Conservation (phyloP, 2,329 filamentous ascomycete genomes). For the Penicillium sp. region DNA sequence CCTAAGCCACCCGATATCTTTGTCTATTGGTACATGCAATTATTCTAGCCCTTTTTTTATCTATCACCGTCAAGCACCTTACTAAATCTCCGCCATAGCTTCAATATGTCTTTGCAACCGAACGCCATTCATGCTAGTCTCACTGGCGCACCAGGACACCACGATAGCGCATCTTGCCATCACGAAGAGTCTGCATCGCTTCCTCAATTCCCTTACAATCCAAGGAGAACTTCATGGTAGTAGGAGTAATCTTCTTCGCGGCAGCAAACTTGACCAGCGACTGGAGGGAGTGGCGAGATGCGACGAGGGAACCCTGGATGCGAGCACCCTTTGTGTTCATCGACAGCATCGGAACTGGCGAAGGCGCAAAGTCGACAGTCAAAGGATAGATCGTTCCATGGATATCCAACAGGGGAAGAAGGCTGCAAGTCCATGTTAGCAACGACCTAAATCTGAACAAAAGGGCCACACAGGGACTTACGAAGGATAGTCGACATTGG, state of each 20-base stretch:
- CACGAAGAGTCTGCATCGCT: constrained; percentile 47
- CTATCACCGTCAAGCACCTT: neutral
- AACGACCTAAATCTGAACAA: neutral
- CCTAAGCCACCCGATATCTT: neutral
- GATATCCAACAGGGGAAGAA: constrained; percentile 25
- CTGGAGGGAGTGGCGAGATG: constrained; percentile 61
- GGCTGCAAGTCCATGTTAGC: constrained; percentile 12
- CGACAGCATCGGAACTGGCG: constrained; percentile 18
- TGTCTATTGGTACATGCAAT: neutral
- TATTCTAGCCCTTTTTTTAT: neutral
- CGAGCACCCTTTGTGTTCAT: constrained; percentile 56
- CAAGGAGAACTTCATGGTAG: constrained; percentile 64
- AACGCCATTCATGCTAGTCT: neutral
- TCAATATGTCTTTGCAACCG: neutral
- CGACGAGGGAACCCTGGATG: constrained; percentile 63
- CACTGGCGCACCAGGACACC: constrained; percentile 41
- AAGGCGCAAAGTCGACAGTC: constrained; percentile 21
- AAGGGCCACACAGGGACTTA: constrained; percentile 9
- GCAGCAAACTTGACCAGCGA: constrained; percentile 60
- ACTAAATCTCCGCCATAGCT: neutral
- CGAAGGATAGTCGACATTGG: constrained; percentile 25
- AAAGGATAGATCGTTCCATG: constrained; percentile 26
- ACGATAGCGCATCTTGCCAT: constrained; percentile 49
- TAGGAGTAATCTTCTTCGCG: constrained; percentile 60
- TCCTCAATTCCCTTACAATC: constrained; percentile 31